Percentiles rank a stretch among this genome's conserved stretches.
phyloP scores from a whole-genome alignment of 805 yeast genomes.

The Candida dendrica region DNA sequence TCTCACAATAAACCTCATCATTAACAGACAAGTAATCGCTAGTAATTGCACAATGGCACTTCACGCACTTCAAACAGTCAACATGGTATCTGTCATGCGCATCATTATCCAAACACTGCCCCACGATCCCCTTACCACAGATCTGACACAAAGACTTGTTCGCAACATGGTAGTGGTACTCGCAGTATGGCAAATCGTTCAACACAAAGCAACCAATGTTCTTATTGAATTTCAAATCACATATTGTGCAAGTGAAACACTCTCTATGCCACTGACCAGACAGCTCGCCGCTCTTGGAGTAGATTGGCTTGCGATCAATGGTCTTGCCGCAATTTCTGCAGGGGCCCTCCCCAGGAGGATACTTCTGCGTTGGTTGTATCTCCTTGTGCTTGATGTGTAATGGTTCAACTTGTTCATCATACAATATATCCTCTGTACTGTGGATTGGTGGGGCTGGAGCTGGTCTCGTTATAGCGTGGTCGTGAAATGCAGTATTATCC shows the following conservation, averaged over 20 bases:
- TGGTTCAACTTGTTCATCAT: conserved; percentile 2
- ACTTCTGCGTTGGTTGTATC: conserved; percentile 7
- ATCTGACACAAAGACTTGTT: conserved; percentile 69
- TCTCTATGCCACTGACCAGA: conserved; percentile 92
- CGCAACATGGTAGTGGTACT: conserved; percentile 61
- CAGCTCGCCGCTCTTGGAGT: conserved; percentile 74
- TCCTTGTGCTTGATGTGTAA: not conserved
- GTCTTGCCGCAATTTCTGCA: conserved; percentile 64
- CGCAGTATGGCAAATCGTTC: conserved; percentile 78
- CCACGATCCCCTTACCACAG: conserved; percentile 79
- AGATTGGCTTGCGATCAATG: conserved; percentile 62
- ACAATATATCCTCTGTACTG: no score
- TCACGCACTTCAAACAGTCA: conserved; percentile 60
- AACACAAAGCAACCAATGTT: conserved; percentile 67
- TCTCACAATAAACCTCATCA: conserved; percentile 45
- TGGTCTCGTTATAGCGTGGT: no score
- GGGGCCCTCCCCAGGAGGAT: conserved; percentile 65
- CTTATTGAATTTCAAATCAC: conserved; percentile 51
- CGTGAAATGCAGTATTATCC: no score
- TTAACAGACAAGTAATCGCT: conserved; percentile 50
- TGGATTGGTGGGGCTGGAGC: conserved; percentile 2
- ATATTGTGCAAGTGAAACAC: conserved; percentile 72
- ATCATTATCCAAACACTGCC: conserved; percentile 80
- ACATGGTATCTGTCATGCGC: conserved; percentile 66
- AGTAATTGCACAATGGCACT: conserved; percentile 45